Conservation (phyloP, 176 grass and related monocot species). For the Themeda triandra region DNA sequence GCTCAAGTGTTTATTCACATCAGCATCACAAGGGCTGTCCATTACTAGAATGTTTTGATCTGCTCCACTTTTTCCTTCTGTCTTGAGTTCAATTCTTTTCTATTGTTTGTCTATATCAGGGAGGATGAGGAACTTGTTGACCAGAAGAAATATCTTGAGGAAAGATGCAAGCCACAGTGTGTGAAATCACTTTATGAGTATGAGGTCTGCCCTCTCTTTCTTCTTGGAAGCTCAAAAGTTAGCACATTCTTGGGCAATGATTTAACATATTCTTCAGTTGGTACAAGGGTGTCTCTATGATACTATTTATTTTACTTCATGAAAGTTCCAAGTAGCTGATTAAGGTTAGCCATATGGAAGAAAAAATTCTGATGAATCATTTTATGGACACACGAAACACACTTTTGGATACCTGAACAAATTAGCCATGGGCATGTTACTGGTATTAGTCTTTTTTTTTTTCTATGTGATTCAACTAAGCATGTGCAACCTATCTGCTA, state of each 20-base stretch:
- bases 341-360: background rate
- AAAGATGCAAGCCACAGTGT: slow-evolving; percentile 68
- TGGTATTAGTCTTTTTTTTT: background rate
- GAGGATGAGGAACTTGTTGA: slow-evolving; percentile 57
- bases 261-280: background rate
- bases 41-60: background rate
- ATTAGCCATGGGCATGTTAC: background rate
- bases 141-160: slow-evolving; percentile 64
- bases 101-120: slow-evolving; percentile 25
- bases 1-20: background rate
- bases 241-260: background rate
- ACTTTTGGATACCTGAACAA: background rate
- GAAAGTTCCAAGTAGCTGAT: background rate
- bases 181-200: slow-evolving; percentile 59
- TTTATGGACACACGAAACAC: background rate
- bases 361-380: background rate
- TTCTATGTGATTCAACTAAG: background rate
- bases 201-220: slow-evolving; percentile 32
- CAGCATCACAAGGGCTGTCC: background rate
- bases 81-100: background rate
- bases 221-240: background rate
- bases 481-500: background rate
- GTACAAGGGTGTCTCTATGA: background rate
- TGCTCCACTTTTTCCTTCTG: background rate
- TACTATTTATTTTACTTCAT: background rate